Evolutionary conservation across 805 yeast genomes (phyloP).

Genomic region (Saccharomyces eubayanus): DNA sequence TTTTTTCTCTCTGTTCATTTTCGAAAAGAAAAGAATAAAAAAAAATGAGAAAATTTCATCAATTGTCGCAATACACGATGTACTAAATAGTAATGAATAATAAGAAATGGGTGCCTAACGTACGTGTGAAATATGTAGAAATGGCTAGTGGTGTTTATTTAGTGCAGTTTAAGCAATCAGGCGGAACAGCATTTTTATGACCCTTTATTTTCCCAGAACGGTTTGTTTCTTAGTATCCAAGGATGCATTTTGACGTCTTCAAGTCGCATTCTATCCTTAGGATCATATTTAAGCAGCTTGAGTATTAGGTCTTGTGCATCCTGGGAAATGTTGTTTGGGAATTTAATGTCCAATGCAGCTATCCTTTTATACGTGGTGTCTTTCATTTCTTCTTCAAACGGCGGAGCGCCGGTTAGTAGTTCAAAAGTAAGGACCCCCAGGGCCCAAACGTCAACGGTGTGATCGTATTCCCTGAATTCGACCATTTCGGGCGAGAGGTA

Average conservation of each 20-base stretch:
- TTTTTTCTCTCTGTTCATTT: neutral
- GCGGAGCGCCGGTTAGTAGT: conserved; percentile 80
- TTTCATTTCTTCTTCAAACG: conserved; percentile 77
- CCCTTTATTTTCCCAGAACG: conserved; percentile 42
- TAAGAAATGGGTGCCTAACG: neutral
- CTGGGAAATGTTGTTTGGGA: conserved; percentile 60
- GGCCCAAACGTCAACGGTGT: conserved; percentile 84
- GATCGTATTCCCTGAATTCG: conserved; percentile 70
- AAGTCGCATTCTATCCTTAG: conserved; percentile 55
- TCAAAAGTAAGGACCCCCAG: conserved; percentile 83
- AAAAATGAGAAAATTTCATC: neutral
- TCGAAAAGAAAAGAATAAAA: neutral
- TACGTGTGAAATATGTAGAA: neutral
- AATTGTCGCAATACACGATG: neutral
- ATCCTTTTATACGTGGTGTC: conserved; percentile 76
- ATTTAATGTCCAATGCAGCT: conserved; percentile 61
- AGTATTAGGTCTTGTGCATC: conserved; percentile 74
- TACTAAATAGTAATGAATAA: conserved; percentile 11
- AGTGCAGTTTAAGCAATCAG: neutral
- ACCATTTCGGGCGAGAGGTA: conserved; percentile 95
- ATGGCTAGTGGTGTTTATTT: neutral
- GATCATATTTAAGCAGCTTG: conserved; percentile 56
- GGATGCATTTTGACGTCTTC: conserved; percentile 64
- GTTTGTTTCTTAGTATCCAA: conserved; percentile 66
- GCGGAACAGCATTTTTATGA: conserved; percentile 5